A percentile compares a stretch with the other conserved stretches of the same genome.
Evolutionary conservation across 306 rosid species (phyloP).

Genomic region (Cicer yamashitae): DNA sequence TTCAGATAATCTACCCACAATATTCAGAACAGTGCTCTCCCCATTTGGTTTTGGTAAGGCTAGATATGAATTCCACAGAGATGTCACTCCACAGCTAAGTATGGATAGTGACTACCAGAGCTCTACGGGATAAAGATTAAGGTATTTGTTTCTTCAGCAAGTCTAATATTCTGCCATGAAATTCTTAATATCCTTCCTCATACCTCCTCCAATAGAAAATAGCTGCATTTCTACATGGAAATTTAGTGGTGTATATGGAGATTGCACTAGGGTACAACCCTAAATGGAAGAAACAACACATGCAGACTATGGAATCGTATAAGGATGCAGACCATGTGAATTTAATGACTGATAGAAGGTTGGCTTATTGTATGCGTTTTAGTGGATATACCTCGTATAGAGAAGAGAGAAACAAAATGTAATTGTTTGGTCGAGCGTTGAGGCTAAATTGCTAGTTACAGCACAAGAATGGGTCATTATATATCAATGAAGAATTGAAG

Average conservation of each 20-base stretch:
- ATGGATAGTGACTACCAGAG: slow-evolving; percentile 5
- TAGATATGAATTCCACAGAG: not conserved
- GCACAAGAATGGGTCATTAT: not conserved
- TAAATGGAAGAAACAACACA: not conserved
- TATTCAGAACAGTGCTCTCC: not conserved
- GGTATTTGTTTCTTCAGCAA: not conserved
- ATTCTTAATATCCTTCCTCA: not conserved
- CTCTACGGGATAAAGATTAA: not conserved
- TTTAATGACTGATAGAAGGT: not conserved
- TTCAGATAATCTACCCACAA: not conserved
- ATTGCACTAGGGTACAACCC: not conserved
- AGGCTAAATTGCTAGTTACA: not conserved
- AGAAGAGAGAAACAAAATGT: not conserved
- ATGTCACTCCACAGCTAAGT: not conserved
- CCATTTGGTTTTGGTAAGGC: not conserved
- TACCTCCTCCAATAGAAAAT: not conserved
- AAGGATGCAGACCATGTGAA: not conserved
- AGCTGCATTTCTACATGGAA: slow-evolving; percentile 2
- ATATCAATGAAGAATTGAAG: not conserved
- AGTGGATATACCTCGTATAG: not conserved
- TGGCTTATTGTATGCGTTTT: not conserved
- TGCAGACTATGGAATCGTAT: not conserved
- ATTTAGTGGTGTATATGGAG: slow-evolving; percentile 8
- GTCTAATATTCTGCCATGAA: not conserved
- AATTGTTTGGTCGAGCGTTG: not conserved